Evolutionary conservation across 1,284 basidiomycete genomes (phyloP).

Genomic region (Malassezia obtusa): DNA sequence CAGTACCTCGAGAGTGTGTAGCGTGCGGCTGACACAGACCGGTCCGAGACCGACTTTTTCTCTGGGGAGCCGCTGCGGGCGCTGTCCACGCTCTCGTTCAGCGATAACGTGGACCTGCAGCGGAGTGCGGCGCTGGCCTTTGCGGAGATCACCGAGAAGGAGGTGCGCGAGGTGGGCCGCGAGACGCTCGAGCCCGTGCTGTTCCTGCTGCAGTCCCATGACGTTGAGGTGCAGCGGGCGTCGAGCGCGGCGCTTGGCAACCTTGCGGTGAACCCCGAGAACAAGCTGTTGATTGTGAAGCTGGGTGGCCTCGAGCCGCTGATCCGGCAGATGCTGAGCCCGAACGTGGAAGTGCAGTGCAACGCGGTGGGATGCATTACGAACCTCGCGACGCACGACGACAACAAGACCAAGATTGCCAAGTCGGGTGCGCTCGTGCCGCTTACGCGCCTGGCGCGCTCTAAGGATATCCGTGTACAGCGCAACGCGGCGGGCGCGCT

Average conservation of each 20-base stretch:
- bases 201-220: constrained; percentile 92
- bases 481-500: constrained; percentile 95
- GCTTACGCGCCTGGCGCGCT: constrained; percentile 85
- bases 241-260: constrained; percentile 98
- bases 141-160: constrained; percentile 99
- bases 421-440: constrained; percentile 97
- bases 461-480: constrained; percentile 98
- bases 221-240: constrained; percentile 95
- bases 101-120: constrained; percentile 98
- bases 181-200: constrained; percentile 98
- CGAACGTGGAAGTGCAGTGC: constrained; percentile 98
- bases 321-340: constrained; percentile 97
- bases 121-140: constrained; percentile 95
- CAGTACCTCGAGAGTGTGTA: constrained; percentile 88
- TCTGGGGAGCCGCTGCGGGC: constrained; percentile 69
- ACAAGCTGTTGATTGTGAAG: constrained; percentile 97
- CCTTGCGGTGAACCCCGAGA: constrained; percentile 95
- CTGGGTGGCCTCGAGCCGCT: constrained; percentile 94
- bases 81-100: constrained; percentile 92
- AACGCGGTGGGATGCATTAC: constrained; percentile 99
- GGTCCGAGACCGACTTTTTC: constrained; percentile 49
- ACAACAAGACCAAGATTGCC: constrained; percentile 99
- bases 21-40: constrained; percentile 47
- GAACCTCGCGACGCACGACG: constrained; percentile 96
- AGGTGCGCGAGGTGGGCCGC: constrained; percentile 88